A percentile compares a stretch with the other conserved stretches of the same genome.
Conservation (phyloP, 208 protist species). For the Crithidia mellificae region DNA sequence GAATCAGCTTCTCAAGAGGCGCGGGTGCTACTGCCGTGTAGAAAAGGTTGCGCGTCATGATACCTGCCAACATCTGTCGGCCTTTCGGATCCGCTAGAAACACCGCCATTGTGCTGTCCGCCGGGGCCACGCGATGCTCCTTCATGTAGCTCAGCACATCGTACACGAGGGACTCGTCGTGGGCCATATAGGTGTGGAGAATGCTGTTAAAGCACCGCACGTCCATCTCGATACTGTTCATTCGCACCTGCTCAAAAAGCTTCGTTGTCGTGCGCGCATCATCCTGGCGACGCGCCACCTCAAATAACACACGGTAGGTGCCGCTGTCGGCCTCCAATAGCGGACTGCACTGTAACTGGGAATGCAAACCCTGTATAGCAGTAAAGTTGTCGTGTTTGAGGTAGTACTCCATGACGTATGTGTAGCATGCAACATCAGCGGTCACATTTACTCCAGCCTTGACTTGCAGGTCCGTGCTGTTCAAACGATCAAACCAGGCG, state of each 20-base stretch:
- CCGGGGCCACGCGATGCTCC: conserved; percentile 46
- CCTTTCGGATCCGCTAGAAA: conserved; percentile 65
- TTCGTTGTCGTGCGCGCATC: conserved; percentile 38
- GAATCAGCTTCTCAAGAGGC: conserved; percentile 10
- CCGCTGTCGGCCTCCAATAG: conserved; percentile 55
- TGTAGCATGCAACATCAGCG: conserved; percentile 61
- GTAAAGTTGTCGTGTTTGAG: conserved; percentile 40
- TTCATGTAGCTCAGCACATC: conserved; percentile 89
- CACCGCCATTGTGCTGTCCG: conserved; percentile 69
- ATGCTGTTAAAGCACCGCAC: conserved; percentile 81
- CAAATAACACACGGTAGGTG: conserved; percentile 70
- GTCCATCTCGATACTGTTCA: conserved; percentile 59
- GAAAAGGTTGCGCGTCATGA: conserved; percentile 42
- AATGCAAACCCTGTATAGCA: conserved; percentile 57
- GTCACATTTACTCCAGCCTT: neutral
- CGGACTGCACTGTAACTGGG: conserved; percentile 51
- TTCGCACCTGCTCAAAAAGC: conserved; percentile 76
- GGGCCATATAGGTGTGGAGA: conserved; percentile 53
- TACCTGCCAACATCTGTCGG: conserved; percentile 42
- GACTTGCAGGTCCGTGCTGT: neutral
- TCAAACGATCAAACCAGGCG: conserved; percentile 56
- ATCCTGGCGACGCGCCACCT: conserved; percentile 42
- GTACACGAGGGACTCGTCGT: conserved; percentile 61
- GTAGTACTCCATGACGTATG: conserved; percentile 68
- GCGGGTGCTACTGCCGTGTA: conserved; percentile 19